These are phyloP conservation scores for Pleodorina starrii DNA, from an alignment of 139 green algal species.

Conservation along the genomic window DNA sequence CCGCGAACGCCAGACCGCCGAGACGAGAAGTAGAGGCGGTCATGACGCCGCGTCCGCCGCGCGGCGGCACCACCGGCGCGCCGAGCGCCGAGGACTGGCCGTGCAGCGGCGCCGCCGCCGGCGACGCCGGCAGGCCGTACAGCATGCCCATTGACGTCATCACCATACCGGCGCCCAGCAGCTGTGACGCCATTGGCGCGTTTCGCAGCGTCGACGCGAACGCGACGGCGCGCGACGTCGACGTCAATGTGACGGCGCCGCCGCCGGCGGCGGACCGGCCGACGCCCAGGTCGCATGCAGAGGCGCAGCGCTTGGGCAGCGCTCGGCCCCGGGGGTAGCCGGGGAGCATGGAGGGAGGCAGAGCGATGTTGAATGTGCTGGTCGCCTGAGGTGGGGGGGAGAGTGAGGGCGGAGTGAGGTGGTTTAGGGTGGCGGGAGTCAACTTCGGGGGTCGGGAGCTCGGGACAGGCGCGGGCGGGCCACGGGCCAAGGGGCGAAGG, in stretches of 20 bases:
- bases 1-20: neutral
- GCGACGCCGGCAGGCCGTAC: neutral
- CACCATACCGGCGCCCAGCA: neutral
- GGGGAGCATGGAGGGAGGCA: neutral
- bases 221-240: neutral
- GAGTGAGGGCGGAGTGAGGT: neutral
- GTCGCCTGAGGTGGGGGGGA: neutral
- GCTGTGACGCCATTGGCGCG: neutral
- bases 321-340: neutral
- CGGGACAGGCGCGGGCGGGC: too few relatives aligned
- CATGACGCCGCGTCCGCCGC: neutral
- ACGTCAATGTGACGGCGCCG: neutral
- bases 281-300: neutral
- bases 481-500: too few relatives aligned
- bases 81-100: neutral
- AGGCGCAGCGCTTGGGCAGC: neutral
- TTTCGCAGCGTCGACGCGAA: constrained; percentile 5
- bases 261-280: neutral
- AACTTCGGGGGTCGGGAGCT: too few relatives aligned
- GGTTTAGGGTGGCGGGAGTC: too few relatives aligned
- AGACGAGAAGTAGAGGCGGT: too few relatives aligned
- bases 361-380: constrained; percentile 20
- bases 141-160: neutral
- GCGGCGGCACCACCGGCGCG: neutral
- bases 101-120: neutral